Base-by-base conservation (phyloP, 1,284 basidiomycete species). In the Papiliotrema laurentii region DNA sequence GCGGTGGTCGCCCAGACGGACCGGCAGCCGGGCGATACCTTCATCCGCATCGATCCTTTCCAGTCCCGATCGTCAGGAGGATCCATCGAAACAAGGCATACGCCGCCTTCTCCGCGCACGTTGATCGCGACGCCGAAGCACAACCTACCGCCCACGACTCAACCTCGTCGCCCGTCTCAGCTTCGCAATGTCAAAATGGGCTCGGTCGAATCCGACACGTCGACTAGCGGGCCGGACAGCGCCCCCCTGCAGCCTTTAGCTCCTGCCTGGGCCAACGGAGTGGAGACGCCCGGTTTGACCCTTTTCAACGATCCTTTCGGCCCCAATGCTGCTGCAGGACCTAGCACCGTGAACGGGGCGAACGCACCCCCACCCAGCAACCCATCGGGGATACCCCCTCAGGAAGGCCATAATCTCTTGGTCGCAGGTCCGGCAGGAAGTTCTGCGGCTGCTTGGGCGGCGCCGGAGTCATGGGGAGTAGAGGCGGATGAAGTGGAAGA, bases 381-480 rank as follows among this genome's bases (percentile, higher is more conserved):
- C n/a, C n/a, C n/a, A n/a, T n/a, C n/a, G n/a, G n/a, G n/a, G n/a
- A n/a, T n/a, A n/a, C n/a, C n/a, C 28, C 16, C 26, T 11, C 21
- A 26, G 10, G 24, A 18, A 22, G 11, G 41, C 41, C 24, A 5
- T 10, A 5, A 13, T 31, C 21, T 16, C 34, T 16, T 19, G 6
- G 18, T 16, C 27, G 22, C 59, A 9, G 43, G 53, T 9, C 47
- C 40, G 3, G 38, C 53, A 1, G n/a, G 51, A 1, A 43, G 50
- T 0, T 44, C 51, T 5, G 53, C 53, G 0, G 70, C 72, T 2
- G 73, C 75, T 3, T 79, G 77, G 77, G 74, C 74, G 1, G 76
- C 77, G 0, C 78, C 78, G 2, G 77, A 79, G 51, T 76, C 74
- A 13, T 79, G 78, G 78, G 77, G 77, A 14, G 78, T 79, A 14